Base-by-base conservation (phyloP, 1,139 yeast species). In the Arxiozyma heterogenica region DNA sequence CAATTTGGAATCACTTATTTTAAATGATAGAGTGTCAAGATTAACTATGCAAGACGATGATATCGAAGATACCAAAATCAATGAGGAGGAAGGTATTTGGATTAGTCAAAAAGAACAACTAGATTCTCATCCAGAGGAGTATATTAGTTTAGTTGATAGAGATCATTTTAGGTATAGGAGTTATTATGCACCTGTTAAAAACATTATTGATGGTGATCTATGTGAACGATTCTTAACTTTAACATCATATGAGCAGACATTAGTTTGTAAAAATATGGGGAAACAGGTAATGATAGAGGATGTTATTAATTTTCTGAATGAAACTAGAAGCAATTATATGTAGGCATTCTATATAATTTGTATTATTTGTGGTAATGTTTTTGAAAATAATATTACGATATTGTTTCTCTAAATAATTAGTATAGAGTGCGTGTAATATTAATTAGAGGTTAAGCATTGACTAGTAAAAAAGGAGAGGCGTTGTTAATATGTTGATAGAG, bases 151-250 rank as follows among this genome's bases (percentile, higher is more conserved):
- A 18, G 72, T 83, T 3, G 95, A 86, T 0, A 75, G 93, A 55
- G 87, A 86, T 59, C 87, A 84, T 55, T 58, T 80, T 59, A 78
- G 79, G 57, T 90, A 77, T 65, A 73, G 97, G 52, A 78, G 97
- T 52, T 86, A 84, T 64, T 89, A 88, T 64, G 82, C 81, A 22
- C 96, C 97, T 0, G 80, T 78, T 7, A 84, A 83, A 59, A 78
- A 82, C 53, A 83, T 87, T 1, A 76, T 93, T 48, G 98, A 93
- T 69, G 98, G 98, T 12, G 98, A 93, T 67, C 73, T 88, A 34
- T 74, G 93, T 52, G 97, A 89, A 62, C 52, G 54, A 17, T 66
- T 59, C 46, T 43, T 60, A 23, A 47, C 44, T 8, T 48, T 64
- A 20, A 52, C 58, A 1, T 47, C 55, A 1, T 47, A 57, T 23